A percentile compares a stretch with the other conserved stretches of the same genome.
Conservation (phyloP, 2,329 filamentous ascomycete genomes). For the Penicillium sp. region DNA sequence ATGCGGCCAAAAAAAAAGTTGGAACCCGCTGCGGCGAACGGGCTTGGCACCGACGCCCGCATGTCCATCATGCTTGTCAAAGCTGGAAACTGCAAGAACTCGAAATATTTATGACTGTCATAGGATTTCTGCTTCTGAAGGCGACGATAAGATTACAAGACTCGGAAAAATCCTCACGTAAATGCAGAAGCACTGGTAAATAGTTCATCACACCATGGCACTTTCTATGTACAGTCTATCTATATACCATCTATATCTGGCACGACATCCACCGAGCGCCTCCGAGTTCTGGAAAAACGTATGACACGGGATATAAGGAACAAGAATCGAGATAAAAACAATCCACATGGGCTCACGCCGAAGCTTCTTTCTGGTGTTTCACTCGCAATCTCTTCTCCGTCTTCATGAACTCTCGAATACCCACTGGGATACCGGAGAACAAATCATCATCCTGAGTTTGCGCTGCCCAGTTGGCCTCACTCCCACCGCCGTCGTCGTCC, state of each 20-base stretch:
- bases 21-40: background rate
- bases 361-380: slow-evolving; percentile 59
- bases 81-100: too few species aligned
- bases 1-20: background rate
- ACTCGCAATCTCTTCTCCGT: slow-evolving; percentile 87
- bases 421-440: slow-evolving; percentile 80
- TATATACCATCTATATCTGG: slow-evolving; percentile 8
- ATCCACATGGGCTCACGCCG: slow-evolving; percentile 11
- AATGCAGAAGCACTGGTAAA: background rate
- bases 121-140: background rate
- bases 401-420: slow-evolving; percentile 96
- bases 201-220: slow-evolving; percentile 3
- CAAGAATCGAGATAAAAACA: background rate
- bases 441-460: slow-evolving; percentile 56
- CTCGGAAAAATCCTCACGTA: background rate
- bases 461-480: slow-evolving; percentile 63
- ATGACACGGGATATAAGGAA: slow-evolving; percentile 14
- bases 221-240: slow-evolving; percentile 16
- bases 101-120: too few species aligned
- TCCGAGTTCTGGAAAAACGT: background rate
- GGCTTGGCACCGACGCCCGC: background rate
- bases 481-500: slow-evolving; percentile 79
- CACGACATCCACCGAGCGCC: slow-evolving; percentile 1
- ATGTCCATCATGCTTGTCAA: too few species aligned
- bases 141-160: background rate